Conservation (phyloP, 768 basidiomycete genomes). For the Lentinula guzmanii region DNA sequence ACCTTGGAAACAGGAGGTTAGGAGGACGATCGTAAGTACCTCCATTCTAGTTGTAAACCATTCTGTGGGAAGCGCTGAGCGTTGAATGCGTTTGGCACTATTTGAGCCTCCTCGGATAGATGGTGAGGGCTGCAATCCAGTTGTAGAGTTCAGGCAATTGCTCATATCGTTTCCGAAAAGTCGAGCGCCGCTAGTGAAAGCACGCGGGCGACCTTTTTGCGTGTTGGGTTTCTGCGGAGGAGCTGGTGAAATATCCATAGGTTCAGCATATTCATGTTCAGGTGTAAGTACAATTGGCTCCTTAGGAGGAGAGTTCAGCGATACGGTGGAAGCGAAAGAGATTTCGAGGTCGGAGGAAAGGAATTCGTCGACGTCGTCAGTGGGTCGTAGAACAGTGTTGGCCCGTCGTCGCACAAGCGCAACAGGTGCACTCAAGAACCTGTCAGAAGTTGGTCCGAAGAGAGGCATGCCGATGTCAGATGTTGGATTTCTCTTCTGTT, state of each 20-base stretch:
- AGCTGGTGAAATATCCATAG: constrained; percentile 83
- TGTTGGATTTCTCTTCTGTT: constrained; percentile 26
- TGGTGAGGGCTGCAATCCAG: constrained; percentile 23
- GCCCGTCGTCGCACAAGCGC: constrained; percentile 29
- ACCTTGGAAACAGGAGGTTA: constrained; percentile 4
- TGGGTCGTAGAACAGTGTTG: constrained; percentile 16
- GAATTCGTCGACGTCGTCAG: constrained; percentile 59
- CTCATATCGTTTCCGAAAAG: constrained; percentile 73
- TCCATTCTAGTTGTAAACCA: constrained; percentile 39
- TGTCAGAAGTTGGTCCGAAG: constrained; percentile 33
- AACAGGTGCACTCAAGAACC: constrained; percentile 38
- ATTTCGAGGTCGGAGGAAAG: constrained; percentile 73
- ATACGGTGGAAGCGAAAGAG: constrained; percentile 81
- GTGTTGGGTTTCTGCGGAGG: constrained; percentile 26
- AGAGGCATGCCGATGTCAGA: constrained; percentile 46
- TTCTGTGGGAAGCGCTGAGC: constrained; percentile 57
- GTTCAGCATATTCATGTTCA: constrained; percentile 46
- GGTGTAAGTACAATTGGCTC: constrained; percentile 38
- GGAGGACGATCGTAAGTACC: constrained; percentile 19
- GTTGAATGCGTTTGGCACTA: constrained; percentile 46
- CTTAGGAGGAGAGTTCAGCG: constrained; percentile 64
- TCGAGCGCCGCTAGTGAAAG: constrained; percentile 59
- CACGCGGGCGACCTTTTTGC: constrained; percentile 45
- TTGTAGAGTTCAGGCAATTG: constrained; percentile 38
- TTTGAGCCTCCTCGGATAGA: constrained; percentile 29